Conservation (phyloP, 495 filamentous ascomycete genomes). For the Thozetella sp. region DNA sequence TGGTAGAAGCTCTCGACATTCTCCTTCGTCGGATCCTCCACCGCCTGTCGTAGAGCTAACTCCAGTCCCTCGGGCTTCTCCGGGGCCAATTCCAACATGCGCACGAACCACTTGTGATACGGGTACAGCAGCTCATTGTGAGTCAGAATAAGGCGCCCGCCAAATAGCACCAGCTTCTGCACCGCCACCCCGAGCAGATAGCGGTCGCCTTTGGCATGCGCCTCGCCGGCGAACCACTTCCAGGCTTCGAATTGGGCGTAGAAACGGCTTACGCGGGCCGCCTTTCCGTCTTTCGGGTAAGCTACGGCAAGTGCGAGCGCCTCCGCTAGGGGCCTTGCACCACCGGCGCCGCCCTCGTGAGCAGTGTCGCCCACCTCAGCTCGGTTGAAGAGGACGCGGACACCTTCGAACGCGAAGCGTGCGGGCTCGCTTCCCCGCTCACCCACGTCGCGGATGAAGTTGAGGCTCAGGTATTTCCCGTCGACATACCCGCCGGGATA, state of each 20-base stretch:
- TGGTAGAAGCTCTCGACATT: conserved; percentile 13
- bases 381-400: conserved; percentile 10
- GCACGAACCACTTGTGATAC: conserved; percentile 23
- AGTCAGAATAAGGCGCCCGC: conserved; percentile 17
- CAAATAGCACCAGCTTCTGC: conserved; percentile 20
- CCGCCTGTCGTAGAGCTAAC: conserved; percentile 8
- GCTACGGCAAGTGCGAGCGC: background rate
- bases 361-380: too few relatives aligned
- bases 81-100: conserved; percentile 11
- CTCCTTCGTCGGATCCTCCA: conserved; percentile 7
- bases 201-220: conserved; percentile 10
- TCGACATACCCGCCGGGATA: conserved; percentile 22
- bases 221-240: conserved; percentile 16
- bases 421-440: conserved; percentile 21
- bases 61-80: conserved; percentile 18
- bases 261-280: conserved; percentile 11
- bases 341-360: background rate
- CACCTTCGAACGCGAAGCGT: conserved; percentile 18
- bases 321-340: background rate
- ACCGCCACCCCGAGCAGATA: conserved; percentile 17
- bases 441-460: conserved; percentile 14
- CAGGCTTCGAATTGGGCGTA: conserved; percentile 18
- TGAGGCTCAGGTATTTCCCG: conserved; percentile 18
- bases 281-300: conserved; percentile 13
- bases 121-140: conserved; percentile 24